Evolutionary conservation across 1,139 yeast species (phyloP).

Genomic region (Pichia sp.): DNA sequence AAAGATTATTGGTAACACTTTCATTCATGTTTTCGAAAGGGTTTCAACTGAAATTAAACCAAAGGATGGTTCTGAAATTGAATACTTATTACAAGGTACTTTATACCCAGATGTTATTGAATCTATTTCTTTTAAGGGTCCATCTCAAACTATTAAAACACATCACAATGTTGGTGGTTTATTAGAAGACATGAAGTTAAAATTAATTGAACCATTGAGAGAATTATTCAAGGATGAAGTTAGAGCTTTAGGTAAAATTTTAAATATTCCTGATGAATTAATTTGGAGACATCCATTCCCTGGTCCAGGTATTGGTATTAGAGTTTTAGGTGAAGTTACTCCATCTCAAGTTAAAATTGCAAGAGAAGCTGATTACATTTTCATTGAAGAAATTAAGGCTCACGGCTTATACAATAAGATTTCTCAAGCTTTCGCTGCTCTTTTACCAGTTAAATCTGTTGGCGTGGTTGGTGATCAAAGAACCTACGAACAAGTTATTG

Average conservation of each 20-base stretch:
- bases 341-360: conserved; percentile 91
- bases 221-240: conserved; percentile 99
- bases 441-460: conserved; percentile 94
- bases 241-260: conserved; percentile 86
- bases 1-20: conserved; percentile 96
- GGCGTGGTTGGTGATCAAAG: conserved; percentile 99
- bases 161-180: conserved; percentile 99
- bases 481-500: conserved; percentile 98
- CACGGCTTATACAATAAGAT: conserved; percentile 91
- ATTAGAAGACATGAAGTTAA: conserved; percentile 95
- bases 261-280: conserved; percentile 93
- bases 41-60: conserved; percentile 93
- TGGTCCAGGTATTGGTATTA: conserved; percentile 99
- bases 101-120: conserved; percentile 98
- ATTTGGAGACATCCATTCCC: conserved; percentile 99
- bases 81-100: conserved; percentile 93
- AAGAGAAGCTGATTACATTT: conserved; percentile 92
- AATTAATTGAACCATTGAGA: conserved; percentile 95
- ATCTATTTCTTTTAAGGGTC: conserved; percentile 98
- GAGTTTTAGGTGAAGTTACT: conserved; percentile 96
- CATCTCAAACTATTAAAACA: conserved; percentile 97
- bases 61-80: conserved; percentile 82
- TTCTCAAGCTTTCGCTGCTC: conserved; percentile 96
- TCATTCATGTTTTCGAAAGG: conserved; percentile 93
- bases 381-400: conserved; percentile 88